Evolutionary conservation across 441 rosid genomes (phyloP).

Genomic region (Isatis lusitanica): DNA sequence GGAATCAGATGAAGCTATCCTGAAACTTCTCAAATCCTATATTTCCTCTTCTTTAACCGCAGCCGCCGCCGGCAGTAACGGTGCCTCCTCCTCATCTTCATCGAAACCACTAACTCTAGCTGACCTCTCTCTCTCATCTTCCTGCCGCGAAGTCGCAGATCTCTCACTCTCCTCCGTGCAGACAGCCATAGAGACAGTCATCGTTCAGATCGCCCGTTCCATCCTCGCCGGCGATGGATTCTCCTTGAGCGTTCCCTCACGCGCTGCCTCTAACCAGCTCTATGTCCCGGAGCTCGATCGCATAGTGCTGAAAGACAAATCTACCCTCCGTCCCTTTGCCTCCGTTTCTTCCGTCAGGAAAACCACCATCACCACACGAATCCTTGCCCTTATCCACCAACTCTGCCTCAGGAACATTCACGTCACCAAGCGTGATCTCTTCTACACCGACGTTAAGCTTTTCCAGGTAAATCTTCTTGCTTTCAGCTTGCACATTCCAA

Average conservation of each 20-base stretch:
- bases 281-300: slow-evolving; percentile 99
- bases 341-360: slow-evolving; percentile 83
- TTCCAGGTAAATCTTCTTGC: slow-evolving; percentile 42
- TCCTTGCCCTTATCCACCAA: slow-evolving; percentile 85
- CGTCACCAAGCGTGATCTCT: slow-evolving; percentile 95
- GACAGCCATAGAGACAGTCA: slow-evolving; percentile 66
- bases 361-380: slow-evolving; percentile 78
- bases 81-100: slow-evolving; percentile 50
- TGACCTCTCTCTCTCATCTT: slow-evolving; percentile 70
- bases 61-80: slow-evolving; percentile 5
- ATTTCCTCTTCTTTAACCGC: slow-evolving; percentile 37
- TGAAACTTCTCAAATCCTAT: slow-evolving; percentile 50
- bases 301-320: slow-evolving; percentile 88
- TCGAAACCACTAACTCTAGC: slow-evolving; percentile 71
- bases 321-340: slow-evolving; percentile 85
- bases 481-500: slow-evolving; percentile 2
- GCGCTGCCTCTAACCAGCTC: slow-evolving; percentile 88
- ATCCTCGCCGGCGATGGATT: slow-evolving; percentile 87
- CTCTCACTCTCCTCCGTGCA: slow-evolving; percentile 84
- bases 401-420: slow-evolving; percentile 79
- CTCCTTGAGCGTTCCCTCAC: slow-evolving; percentile 89
- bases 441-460: slow-evolving; percentile 95
- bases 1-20: slow-evolving; percentile 64
- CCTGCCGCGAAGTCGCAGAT: slow-evolving; percentile 87
- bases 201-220: slow-evolving; percentile 70